Base-by-base conservation (phyloP, 2,329 filamentous ascomycete species). In the Calonectria hawksworthii region DNA sequence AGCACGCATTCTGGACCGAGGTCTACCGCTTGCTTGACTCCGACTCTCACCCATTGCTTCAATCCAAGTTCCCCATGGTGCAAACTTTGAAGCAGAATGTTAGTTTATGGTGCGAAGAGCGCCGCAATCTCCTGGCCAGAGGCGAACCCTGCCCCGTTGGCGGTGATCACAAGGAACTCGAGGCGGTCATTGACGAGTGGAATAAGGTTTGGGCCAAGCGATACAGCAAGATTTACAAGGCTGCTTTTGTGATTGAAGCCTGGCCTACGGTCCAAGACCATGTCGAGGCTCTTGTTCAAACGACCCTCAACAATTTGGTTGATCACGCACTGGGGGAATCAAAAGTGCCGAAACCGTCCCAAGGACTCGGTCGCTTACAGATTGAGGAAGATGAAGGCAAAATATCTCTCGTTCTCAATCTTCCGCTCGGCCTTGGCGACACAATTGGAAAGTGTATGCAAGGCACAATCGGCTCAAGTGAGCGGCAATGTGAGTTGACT, bases 151-250 rank as follows among this genome's bases (percentile, higher is more conserved):
- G 51, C 0, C 44, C 59, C 7, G 38, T 70, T 1, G 68, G 68
- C 0, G 23, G 30, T 8, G 59, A 16, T 3, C 61, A 68, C 1
- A 50, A 38, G 0, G 73, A 75, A 3, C 50, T 80, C 1, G 76
- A 79, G 16, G 13, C 5, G 0, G 16, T 59, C 1, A 68, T 80
- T 3, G 77, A 81, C 11, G n/a, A 64, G 0, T 81, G 78, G 79
- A 81, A 81, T 26, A 0, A 18, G 13, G 50, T 78, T 1, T 81
- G 73, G 23, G 56, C 56, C 21, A 41, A 63, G 23, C 13, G 56
- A 1, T 63, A 63, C 14, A 63, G 56, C 36, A 63, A 63, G 16
- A 63, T 63, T 2, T 63, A 63, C 56, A 63, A 28, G 23, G 23
- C 56, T 10, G 56, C 56, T 0, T 63, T 63, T 13, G 38, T 63